Conservation (phyloP, 1,284 basidiomycete species). For the Athelia sp. region DNA sequence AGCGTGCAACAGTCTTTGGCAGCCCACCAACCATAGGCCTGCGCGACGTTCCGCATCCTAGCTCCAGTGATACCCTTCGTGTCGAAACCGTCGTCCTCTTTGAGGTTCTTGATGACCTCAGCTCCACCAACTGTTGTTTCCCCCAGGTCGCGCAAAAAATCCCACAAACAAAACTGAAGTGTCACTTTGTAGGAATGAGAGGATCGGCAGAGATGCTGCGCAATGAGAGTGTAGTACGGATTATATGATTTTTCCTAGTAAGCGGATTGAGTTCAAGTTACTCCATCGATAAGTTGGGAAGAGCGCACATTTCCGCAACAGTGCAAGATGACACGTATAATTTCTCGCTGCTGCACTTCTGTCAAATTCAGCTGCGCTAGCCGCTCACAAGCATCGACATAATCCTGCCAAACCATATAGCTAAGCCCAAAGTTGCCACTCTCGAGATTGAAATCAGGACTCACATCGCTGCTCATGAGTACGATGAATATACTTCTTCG, state of each 20-base stretch:
- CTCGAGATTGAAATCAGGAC: conserved; percentile 17
- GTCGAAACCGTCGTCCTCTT: conserved; percentile 44
- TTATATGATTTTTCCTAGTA: conserved; percentile 87
- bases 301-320: conserved; percentile 85
- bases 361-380: conserved; percentile 80
- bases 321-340: conserved; percentile 87
- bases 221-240: conserved; percentile 91
- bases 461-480: conserved; percentile 89
- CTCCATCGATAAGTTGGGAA: neutral
- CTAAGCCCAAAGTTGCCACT: neutral
- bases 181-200: conserved; percentile 88
- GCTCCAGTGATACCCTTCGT: conserved; percentile 54
- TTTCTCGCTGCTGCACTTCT: conserved; percentile 92
- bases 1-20: conserved; percentile 71
- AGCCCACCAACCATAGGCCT: conserved; percentile 82
- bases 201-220: conserved; percentile 65
- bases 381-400: conserved; percentile 87
- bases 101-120: conserved; percentile 65
- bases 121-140: conserved; percentile 80
- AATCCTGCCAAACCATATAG: conserved; percentile 58
- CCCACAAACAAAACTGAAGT: conserved; percentile 95
- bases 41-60: conserved; percentile 62
- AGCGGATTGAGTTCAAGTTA: conserved; percentile 2
- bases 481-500: conserved; percentile 88
- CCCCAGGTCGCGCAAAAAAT: conserved; percentile 90